Conservation (phyloP, 2,329 filamentous ascomycete genomes). For the Fusarium sacchari region DNA sequence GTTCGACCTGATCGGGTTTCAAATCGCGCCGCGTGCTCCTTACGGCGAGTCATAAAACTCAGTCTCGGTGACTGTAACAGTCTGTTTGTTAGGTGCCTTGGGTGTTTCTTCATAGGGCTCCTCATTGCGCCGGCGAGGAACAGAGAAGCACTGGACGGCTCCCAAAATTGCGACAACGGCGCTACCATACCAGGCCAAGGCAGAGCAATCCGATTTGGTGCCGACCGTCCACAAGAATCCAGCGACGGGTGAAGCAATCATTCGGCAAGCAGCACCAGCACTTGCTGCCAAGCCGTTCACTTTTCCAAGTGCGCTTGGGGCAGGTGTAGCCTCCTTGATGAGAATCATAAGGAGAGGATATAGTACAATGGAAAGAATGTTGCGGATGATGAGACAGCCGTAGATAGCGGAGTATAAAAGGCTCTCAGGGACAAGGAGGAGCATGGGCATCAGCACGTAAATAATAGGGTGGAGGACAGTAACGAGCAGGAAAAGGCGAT, state of each 20-base stretch:
- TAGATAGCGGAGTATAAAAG: conserved; percentile 68
- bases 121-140: conserved; percentile 50
- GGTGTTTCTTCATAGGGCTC: conserved; percentile 46
- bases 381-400: conserved; percentile 65
- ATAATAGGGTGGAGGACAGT: conserved; percentile 69
- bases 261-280: conserved; percentile 72
- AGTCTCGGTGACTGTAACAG: conserved; percentile 45
- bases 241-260: conserved; percentile 72
- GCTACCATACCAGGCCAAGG: conserved; percentile 72
- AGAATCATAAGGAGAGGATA: conserved; percentile 74
- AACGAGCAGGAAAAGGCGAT: conserved; percentile 67
- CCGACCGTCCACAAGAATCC: conserved; percentile 72
- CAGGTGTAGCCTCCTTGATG: conserved; percentile 73
- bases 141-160: conserved; percentile 68
- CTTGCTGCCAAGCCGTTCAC: conserved; percentile 75
- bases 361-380: conserved; percentile 70
- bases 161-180: conserved; percentile 66
- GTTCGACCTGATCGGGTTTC: not conserved
- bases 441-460: conserved; percentile 67
- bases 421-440: conserved; percentile 64
- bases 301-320: conserved; percentile 65
- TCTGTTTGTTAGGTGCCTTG: conserved; percentile 27
- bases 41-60: conserved; percentile 43
- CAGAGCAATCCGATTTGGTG: conserved; percentile 67
- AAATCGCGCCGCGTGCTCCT: not conserved